Base-by-base conservation (phyloP, 208 protist species). In the Leptomonas pyrrhocoris region DNA sequence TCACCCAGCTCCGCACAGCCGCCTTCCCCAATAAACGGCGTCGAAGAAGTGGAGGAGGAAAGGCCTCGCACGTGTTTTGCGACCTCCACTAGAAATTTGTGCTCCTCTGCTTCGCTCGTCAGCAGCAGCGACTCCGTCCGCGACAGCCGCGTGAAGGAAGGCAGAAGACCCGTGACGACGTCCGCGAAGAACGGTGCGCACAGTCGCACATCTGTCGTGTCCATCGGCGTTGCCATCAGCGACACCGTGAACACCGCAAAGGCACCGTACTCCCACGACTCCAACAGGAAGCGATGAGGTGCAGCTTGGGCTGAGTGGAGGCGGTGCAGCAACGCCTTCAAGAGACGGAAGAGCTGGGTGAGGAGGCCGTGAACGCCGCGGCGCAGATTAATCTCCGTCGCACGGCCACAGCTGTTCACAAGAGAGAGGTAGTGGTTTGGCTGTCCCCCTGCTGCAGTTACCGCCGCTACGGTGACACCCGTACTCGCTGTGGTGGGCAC, bases 231-330 rank as follows among this genome's bases (percentile, higher is more conserved):
- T 28, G 77, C 64, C 56, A 94, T 76, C 27, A 96, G 62, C 21
- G 88, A 90, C 23, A 92, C 51, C 28, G 71, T 82, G 25, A 94
- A 57, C 28, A 88, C 49, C 16, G 83, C 72, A 43, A 84, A 85
- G 18, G 76, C 54, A 34, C 79, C 84, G 79, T 90, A 89, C 68
- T 83, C 76, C 78, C 84, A 87, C 28, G 81, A 27, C 59, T 89
- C 77, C 9, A 80, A 63, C 38, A 94, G 40, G 69, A 90, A 94
- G 56, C 74, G 74, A 54, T 92, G 81, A 40, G 85, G 78, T 25
- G 73, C 61, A 43, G 62, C 66, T 30, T 74, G 73, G 56, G 60
- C 70, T 18, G 65, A 64, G 55, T 71, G 61, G 36, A 62, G 63
- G 69, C 67, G 75, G 59, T 77, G 66, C 46, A 62, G 62, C 43